Percentiles rank a stretch among this genome's conserved stretches.
These are phyloP conservation scores for Globisporangium carolinianum DNA, from an alignment of 352 stramenopile genomes.

Conservation along the genomic window DNA sequence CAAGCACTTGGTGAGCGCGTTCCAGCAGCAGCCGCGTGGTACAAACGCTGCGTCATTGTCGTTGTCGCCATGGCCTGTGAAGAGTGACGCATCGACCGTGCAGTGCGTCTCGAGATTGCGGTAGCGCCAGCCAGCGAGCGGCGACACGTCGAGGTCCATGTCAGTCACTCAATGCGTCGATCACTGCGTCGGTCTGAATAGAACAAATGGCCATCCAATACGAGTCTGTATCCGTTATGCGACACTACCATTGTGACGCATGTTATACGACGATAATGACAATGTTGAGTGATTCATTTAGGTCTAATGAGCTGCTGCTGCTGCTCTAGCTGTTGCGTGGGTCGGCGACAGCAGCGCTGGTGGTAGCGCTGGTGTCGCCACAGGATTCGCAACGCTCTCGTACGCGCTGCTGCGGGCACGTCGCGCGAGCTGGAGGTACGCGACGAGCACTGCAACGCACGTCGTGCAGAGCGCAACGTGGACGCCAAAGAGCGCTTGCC, in stretches of 20 bases:
- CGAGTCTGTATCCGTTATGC: neutral
- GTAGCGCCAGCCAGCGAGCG: slow-evolving; percentile 32
- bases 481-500: slow-evolving; percentile 33
- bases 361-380: slow-evolving; percentile 3
- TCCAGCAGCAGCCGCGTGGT: slow-evolving; percentile 39
- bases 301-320: neutral
- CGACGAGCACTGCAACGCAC: slow-evolving; percentile 31
- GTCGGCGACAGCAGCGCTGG: neutral
- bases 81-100: slow-evolving; percentile 11
- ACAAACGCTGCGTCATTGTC: slow-evolving; percentile 5
- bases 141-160: slow-evolving; percentile 28
- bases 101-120: slow-evolving; percentile 4
- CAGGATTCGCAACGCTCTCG: slow-evolving; percentile 13
- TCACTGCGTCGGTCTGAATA: too few species aligned
- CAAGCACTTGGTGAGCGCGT: slow-evolving; percentile 36
- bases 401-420: neutral
- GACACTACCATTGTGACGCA: neutral
- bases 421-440: slow-evolving; percentile 8
- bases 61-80: slow-evolving; percentile 1
- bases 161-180: neutral
- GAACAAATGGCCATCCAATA: too few species aligned
- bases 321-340: neutral
- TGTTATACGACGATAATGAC: neutral
- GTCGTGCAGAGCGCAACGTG: slow-evolving; percentile 34
- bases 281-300: neutral